phyloP scores from a whole-genome alignment of 768 basidiomycete genomes.

The Psilocybe tampanensis region DNA sequence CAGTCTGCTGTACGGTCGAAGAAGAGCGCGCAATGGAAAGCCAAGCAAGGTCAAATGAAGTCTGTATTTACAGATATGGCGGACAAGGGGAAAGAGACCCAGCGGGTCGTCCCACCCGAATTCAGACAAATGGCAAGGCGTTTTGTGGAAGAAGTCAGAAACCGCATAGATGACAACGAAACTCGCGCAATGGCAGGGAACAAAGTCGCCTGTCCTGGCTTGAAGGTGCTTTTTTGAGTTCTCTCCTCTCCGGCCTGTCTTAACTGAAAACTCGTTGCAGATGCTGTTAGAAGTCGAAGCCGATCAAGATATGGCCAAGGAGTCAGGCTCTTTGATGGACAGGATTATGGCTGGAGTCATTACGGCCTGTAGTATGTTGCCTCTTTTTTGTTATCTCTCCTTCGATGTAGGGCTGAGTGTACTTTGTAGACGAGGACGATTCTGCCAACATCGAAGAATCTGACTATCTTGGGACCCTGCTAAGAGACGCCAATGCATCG shows the following conservation, averaged over 20 bases:
- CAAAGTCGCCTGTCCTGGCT: slow-evolving; percentile 74
- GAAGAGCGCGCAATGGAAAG: slow-evolving; percentile 82
- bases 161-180: slow-evolving; percentile 66
- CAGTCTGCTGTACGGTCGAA: slow-evolving; percentile 71
- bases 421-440: slow-evolving; percentile 42
- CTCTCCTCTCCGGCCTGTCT: slow-evolving; percentile 5
- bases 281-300: slow-evolving; percentile 85
- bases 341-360: slow-evolving; percentile 77
- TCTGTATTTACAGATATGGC: slow-evolving; percentile 65
- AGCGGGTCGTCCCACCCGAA: slow-evolving; percentile 39
- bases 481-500: slow-evolving; percentile 87
- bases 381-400: not conserved
- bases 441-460: slow-evolving; percentile 49
- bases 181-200: slow-evolving; percentile 75
- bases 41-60: slow-evolving; percentile 77
- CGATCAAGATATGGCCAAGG: slow-evolving; percentile 57
- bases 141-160: slow-evolving; percentile 54
- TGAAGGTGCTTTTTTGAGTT: slow-evolving; percentile 52
- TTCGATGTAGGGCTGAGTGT: too few relatives aligned
- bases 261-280: slow-evolving; percentile 38
- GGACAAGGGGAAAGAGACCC: slow-evolving; percentile 34
- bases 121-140: slow-evolving; percentile 48
- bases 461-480: slow-evolving; percentile 79
- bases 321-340: slow-evolving; percentile 79
- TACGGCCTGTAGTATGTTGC: slow-evolving; percentile 58